Conservation (phyloP, 169 alveolate genomes). For the Eimeria praecox region DNA sequence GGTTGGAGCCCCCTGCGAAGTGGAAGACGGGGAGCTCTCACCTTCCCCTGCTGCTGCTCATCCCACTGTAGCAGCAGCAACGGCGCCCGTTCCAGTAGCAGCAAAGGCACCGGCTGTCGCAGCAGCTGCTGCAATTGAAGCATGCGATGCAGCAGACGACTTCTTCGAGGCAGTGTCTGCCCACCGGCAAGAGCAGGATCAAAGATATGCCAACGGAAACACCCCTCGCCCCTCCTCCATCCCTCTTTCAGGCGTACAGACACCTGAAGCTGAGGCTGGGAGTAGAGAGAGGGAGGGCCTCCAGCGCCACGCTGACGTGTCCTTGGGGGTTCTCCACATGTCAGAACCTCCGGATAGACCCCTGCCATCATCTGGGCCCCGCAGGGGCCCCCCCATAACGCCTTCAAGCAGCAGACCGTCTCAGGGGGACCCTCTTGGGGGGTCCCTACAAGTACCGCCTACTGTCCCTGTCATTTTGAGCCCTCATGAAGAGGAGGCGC, state of each 20-base stretch:
- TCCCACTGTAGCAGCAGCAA: background rate
- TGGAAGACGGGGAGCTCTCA: constrained; percentile 52
- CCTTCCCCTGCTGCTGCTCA: constrained; percentile 54
- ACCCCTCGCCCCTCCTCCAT: constrained; percentile 33
- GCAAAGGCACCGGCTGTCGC: constrained; percentile 51
- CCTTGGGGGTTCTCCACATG: background rate
- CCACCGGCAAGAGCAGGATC: constrained; percentile 29
- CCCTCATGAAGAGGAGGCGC: background rate
- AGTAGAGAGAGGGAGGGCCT: background rate
- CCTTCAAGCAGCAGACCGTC: constrained; percentile 8
- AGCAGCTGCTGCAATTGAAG: constrained; percentile 13
- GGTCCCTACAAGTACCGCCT: background rate
- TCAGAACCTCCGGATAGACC: background rate
- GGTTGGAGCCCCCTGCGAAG: constrained; percentile 48
- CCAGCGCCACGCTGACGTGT: background rate
- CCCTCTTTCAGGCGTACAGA: constrained; percentile 12
- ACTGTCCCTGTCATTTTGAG: background rate
- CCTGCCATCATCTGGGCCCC: background rate
- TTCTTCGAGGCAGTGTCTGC: constrained; percentile 51
- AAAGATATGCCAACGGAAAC: background rate
- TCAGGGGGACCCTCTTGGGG: background rate
- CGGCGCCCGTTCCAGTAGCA: constrained; percentile 24
- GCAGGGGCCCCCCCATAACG: constrained; percentile 3
- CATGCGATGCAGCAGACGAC: constrained; percentile 40
- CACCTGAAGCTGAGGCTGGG: background rate